Evolutionary conservation across 1,284 basidiomycete genomes (phyloP), one percentile per base, ranked within the genome.

Genomic region (Trametes pubescens): DNA sequence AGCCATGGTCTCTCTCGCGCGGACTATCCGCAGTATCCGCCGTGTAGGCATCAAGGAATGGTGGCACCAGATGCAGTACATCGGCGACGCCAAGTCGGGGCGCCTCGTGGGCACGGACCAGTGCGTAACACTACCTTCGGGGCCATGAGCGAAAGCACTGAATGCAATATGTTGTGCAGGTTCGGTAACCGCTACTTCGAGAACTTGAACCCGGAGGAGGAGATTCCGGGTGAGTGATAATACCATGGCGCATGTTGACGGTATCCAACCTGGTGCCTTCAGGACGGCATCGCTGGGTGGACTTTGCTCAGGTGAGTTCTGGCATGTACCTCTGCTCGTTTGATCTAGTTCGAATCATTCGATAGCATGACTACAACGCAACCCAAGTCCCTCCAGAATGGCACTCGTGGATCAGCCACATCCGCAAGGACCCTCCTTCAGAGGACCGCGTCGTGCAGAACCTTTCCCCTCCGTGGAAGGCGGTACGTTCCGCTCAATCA

Each of bases 241-340:
- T 37, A 0, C 6, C 3, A 14, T 49, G 13, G 18, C 21, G 51
- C 37, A 5, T 3, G 7, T 22, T 26, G 54, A 22, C n/a, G 24
- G 29, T 32, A 22, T 51, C 37, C n/a, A 51, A 32, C 29, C 53
- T 18, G 35, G 56, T 11, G 35, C 5, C 14, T 22, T 26, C 69
- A 94, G 94, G 94, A 73, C 93, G 95, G 73, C 94, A 96, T 76
- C 86, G 95, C 77, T 97, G 95, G 96, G 90, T 98, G 51, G 96
- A 97, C 80, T 95, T 87, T 73, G 84, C 90, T 38, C 94, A 96
- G 81, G 91, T 93, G 68, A 64, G 82, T 64, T 8, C 6, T 14
- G 0, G 11, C 9, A 46, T 44, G 7, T 48, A 0, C 29, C 14
- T 37, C 37, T 24, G 44, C 24, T 13, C 24, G 22, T 29, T 46